Base-by-base conservation (phyloP, 148 eudicot species). In the Vaccinium darrowii region DNA sequence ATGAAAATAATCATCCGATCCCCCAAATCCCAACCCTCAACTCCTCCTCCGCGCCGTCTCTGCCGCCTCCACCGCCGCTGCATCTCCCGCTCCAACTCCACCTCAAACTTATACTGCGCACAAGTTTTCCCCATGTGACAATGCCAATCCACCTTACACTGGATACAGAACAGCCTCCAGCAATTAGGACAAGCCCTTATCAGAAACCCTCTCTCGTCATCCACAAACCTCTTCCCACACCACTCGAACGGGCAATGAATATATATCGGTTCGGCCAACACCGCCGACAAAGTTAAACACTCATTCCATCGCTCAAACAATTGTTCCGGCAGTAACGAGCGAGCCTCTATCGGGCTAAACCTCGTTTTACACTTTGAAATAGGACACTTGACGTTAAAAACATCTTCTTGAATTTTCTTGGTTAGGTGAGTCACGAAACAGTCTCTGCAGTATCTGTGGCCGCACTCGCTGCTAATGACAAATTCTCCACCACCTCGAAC, bases 111-210 rank as follows among this genome's bases (percentile, higher is more conserved):
- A 49, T 43, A 76, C 15, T 47, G 21, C 79, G 2, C 2, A 49
- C 79, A 76, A n/a, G 16, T 49, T 21, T n/a, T 76, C 30, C 79
- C 79, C 79, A 76, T 76, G n/a, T 76, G 79, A 33, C 79, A 76
- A 50, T 76, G 56, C 79, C 79, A 76, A n/a, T 14, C 54, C 7
- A 49, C 54, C 54, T 9, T 76, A n/a, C 79, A 76, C 13, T 19
- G 8, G 6, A 76, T 11, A 11, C 79, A 76, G 21, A 47, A 76
- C 27, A 76, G 25, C 25, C 8, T 76, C 79, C 79, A 76, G 54
- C 79, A 76, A 8, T n/a, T 49, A 1, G 79, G 56, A 76, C 79
- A 76, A n/a, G 79, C 57, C 27, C 79, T 49, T n/a, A 76, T 76
- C 33, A 19, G 51, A 1, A 76, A 76, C 27, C 56, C 79, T 21